Evolutionary conservation across 768 basidiomycete genomes (phyloP), one percentile per base, ranked within the genome.

Genomic region (Amylocystis lapponica): DNA sequence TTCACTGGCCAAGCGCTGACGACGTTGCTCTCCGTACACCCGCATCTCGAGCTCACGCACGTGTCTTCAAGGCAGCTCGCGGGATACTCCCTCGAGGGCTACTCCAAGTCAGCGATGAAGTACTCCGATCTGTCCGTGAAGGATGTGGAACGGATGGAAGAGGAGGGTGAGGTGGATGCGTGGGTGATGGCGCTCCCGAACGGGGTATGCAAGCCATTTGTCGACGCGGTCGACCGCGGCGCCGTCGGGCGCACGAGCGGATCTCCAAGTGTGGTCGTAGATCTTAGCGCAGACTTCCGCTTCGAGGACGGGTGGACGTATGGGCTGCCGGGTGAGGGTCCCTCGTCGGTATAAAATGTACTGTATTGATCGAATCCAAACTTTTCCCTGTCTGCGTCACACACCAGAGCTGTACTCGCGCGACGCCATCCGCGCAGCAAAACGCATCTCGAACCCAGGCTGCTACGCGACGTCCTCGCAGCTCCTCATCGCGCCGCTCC

Each of bases 141-240:
- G 45, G 88, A 96, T 52, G 86, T 97, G 9, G 82, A 89, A 61
- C 70, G 67, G 59, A 86, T 99, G 83, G 96, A 97, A 66, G 81
- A 83, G 65, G 70, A 79, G 38, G 83, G 86, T 8, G 86, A 86
- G 57, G 91, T 99, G 14, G 95, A 99, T 59, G 95, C 92, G 8
- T 99, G 96, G 95, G 80, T 98, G 41, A 94, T 97, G 88, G 96
- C 96, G 2, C 75, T 99, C 36, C 96, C 96, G n/a, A 99, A 98
- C 53, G 96, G 96, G 16, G 78, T 91, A 19, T 86, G 88, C 69
- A 93, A 94, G 65, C 94, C 94, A 1, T 99, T 95, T 60, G 92
- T 99, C 26, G 92, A 94, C 56, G 95, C 95, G 13, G 68, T 99
- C 36, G 92, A 96, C 56, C 74, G 78, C 27, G 90, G 83, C 5